phyloP scores from a whole-genome alignment of 768 basidiomycete genomes.

The Leccinum boreale region DNA sequence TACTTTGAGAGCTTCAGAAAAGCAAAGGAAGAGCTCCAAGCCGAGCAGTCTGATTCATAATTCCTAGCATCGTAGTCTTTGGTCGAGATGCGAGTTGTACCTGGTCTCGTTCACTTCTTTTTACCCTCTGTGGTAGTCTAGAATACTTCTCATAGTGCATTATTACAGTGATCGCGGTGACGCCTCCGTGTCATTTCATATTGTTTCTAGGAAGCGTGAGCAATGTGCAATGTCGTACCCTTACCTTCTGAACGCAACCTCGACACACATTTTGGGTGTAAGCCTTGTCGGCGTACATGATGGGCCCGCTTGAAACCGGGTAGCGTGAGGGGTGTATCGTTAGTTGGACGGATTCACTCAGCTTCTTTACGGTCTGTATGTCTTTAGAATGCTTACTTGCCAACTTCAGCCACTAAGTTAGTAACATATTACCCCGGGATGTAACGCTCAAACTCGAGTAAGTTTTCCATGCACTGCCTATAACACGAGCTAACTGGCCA shows the following conservation, averaged over 20 bases:
- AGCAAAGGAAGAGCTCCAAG: conserved; percentile 12
- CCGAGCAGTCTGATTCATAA: conserved; percentile 6
- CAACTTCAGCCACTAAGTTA: too few relatives aligned
- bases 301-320: too few relatives aligned
- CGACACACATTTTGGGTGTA: background rate
- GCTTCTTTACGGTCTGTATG: fast-evolving
- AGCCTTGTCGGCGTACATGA: background rate
- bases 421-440: too few relatives aligned
- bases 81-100: background rate
- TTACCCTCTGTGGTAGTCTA: background rate
- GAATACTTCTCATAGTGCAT: conserved; percentile 9
- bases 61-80: background rate
- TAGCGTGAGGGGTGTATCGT: too few relatives aligned
- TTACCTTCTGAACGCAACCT: background rate
- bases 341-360: too few relatives aligned
- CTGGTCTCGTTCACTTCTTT: conserved; percentile 2
- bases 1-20: conserved; percentile 18
- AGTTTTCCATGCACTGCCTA: too few relatives aligned
- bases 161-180: conserved; percentile 5
- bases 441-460: too few relatives aligned
- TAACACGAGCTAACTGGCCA: too few relatives aligned
- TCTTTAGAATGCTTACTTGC: too few relatives aligned
- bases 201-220: background rate
- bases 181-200: conserved; percentile 1
- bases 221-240: conserved; percentile 5